A percentile compares a stretch with the other conserved stretches of the same genome.
Evolutionary conservation across 1,284 basidiomycete genomes (phyloP).

Genomic region (Pseudomicrostroma phylloplanum): DNA sequence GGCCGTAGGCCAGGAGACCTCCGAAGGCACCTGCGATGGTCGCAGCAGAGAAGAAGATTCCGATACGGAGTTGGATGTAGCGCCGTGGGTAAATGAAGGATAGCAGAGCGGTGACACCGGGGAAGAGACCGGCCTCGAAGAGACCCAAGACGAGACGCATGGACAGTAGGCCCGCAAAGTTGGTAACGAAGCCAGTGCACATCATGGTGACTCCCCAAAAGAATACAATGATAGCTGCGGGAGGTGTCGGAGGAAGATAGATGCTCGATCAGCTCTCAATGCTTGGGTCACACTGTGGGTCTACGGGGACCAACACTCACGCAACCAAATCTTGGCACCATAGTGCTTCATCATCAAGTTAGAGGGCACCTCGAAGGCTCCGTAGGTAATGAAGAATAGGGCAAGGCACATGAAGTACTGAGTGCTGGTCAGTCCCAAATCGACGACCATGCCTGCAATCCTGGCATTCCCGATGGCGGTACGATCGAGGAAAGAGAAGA

Average conservation of each 20-base stretch:
- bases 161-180: conserved; percentile 49
- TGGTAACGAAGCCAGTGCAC: conserved; percentile 51
- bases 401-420: conserved; percentile 54
- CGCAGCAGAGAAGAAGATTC: conserved; percentile 39
- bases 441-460: conserved; percentile 52
- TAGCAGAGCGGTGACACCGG: conserved; percentile 28
- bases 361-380: conserved; percentile 64
- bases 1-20: conserved; percentile 44
- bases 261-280: too few relatives aligned
- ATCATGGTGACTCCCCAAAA: conserved; percentile 29
- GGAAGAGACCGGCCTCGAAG: conserved; percentile 39
- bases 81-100: conserved; percentile 28
- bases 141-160: conserved; percentile 52
- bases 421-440: conserved; percentile 48
- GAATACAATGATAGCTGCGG: not conserved
- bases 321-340: conserved; percentile 51
- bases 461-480: conserved; percentile 74
- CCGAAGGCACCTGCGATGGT: conserved; percentile 55
- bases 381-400: conserved; percentile 58
- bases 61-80: conserved; percentile 31
- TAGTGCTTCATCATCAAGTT: conserved; percentile 59
- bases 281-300: conserved; percentile 4
- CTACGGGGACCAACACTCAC: conserved; percentile 12
- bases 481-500: conserved; percentile 68
- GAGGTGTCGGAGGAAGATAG: too few relatives aligned